Evolutionary conservation across 768 basidiomycete species (phyloP).

Genomic region (Mycena floridula): DNA sequence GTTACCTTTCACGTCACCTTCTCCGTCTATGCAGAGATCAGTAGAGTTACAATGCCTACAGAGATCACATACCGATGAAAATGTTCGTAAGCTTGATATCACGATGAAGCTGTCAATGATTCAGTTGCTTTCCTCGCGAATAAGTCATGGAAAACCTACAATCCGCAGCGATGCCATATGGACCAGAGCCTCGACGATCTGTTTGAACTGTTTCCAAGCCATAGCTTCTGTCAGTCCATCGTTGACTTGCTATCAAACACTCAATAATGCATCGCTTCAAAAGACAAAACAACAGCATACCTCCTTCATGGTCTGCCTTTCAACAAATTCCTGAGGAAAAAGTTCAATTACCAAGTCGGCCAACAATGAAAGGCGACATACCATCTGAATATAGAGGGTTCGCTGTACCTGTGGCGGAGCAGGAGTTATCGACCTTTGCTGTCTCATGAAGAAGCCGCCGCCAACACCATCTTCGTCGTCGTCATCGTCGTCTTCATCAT

Average conservation of each 20-base stretch:
- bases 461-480: slow-evolving; percentile 11
- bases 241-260: slow-evolving; percentile 70
- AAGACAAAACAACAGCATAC: slow-evolving; percentile 25
- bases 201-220: slow-evolving; percentile 85
- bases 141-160: slow-evolving; percentile 31
- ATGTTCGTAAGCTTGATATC: slow-evolving; percentile 95
- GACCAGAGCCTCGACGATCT: slow-evolving; percentile 83
- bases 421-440: slow-evolving; percentile 5
- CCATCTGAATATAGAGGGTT: slow-evolving; percentile 95
- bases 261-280: not conserved
- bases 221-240: slow-evolving; percentile 81
- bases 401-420: slow-evolving; percentile 32
- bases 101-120: slow-evolving; percentile 49
- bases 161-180: slow-evolving; percentile 90
- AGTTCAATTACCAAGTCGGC: slow-evolving; percentile 2
- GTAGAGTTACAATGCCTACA: not conserved
- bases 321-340: slow-evolving; percentile 78
- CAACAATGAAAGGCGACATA: slow-evolving; percentile 20
- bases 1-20: slow-evolving; percentile 76
- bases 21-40: slow-evolving; percentile 47
- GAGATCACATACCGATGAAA: slow-evolving; percentile 64
- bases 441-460: too few species aligned
- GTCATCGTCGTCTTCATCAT: slow-evolving; percentile 38
- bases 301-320: slow-evolving; percentile 86
- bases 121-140: not conserved